Conservation (phyloP, 139 green algal species). For the Haematococcus lacustris region DNA sequence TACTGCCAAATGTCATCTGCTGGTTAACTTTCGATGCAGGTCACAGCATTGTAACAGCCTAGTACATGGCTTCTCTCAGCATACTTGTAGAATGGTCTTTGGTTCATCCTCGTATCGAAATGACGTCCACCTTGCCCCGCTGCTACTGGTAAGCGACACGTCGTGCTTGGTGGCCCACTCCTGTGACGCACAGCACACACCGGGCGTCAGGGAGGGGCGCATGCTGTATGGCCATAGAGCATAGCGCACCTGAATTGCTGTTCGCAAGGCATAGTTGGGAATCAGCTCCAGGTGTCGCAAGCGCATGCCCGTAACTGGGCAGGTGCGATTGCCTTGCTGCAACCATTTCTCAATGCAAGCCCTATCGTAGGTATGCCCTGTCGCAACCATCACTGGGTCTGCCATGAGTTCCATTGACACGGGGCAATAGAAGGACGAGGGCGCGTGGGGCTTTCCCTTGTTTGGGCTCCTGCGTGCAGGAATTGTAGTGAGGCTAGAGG, state of each 20-base stretch:
- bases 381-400: constrained; percentile 90
- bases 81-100: constrained; percentile 71
- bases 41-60: no score
- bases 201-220: neutral
- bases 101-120: constrained; percentile 42
- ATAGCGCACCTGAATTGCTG: constrained; percentile 64
- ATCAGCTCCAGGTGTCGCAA: constrained; percentile 84
- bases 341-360: constrained; percentile 86
- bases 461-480: no score
- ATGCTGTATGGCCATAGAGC: neutral
- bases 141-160: constrained; percentile 45
- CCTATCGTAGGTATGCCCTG: constrained; percentile 89
- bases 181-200: constrained; percentile 16
- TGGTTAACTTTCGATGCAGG: no score
- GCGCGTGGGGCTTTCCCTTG: constrained; percentile 8
- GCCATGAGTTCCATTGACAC: constrained; percentile 89
- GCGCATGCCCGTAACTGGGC: constrained; percentile 82
- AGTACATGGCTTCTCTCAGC: no score
- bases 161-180: constrained; percentile 70
- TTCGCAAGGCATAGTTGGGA: constrained; percentile 86
- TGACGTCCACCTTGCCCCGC: neutral
- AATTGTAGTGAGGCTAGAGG: no score
- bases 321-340: constrained; percentile 78
- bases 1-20: no score
- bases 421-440: constrained; percentile 71